Base-by-base conservation (phyloP, 2,329 filamentous ascomycete species). In the Ambrosiella xylebori region DNA sequence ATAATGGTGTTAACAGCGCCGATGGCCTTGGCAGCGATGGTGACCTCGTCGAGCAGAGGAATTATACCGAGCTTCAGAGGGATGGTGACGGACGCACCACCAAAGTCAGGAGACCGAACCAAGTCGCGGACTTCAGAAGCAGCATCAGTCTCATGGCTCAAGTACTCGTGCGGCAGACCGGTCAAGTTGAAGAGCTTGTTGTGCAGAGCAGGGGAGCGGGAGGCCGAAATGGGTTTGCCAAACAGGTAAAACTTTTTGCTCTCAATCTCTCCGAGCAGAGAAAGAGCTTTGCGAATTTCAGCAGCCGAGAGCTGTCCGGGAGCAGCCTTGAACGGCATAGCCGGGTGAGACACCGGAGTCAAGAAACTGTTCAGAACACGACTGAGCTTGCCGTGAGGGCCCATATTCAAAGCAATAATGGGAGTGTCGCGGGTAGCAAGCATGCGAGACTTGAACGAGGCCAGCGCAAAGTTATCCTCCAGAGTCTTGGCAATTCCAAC, bases 391-490 rank as follows among this genome's bases (percentile, higher is more conserved):
- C 93, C 93, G 35, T 80, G 74, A 53, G 81, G 75, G 37, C 91
- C 90, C 91, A 98, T 97, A 71, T 98, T 98, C 67, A 98, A 85
- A 1, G 86, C 88, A 64, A 98, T 96, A 58, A 98, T 73, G 0
- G 90, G 91, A n/a, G 82, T 81, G 57, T 85, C 76, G 66, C 94
- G 85, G 1, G 86, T 79, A 27, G 77, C 74, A 41, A 80, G 74
- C 71, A 90, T 89, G 73, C 80, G 84, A 19, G 76, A 72, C 72
- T 87, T 90, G 78, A 98, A 98, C 54, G 79, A 80, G 45, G 82
- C 81, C 37, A 97, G 77, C 45, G 85, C 81, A 66, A 87, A 93
- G 68, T 98, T 98, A 71, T 97, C 90, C 61, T 89, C 81, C 51
- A 91, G 74, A 17, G 70, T 78, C 58, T 77, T 80, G 1, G 91